Base-by-base conservation (phyloP, 805 yeast genomes). In the Candida koratica region DNA sequence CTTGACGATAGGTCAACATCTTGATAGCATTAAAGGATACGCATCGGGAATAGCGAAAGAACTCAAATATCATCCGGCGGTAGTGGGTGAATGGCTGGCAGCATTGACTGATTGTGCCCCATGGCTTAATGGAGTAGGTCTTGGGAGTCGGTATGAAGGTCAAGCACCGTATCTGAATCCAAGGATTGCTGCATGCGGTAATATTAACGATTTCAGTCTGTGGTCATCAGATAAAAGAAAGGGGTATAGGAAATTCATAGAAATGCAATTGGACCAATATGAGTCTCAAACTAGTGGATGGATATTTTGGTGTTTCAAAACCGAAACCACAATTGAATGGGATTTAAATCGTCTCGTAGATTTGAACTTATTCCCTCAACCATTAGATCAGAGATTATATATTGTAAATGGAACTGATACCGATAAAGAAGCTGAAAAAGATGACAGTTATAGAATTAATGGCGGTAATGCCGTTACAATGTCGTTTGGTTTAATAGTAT, bases 21-120 rank as follows among this genome's bases (percentile, higher is more conserved):
- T 50, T 38, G 41, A 37, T 44, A 58, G 41, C 49, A 72, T 52
- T 34, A 47, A 37, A 43, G 39, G 59, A 52, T 52, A 58, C 53
- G 44, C 61, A 16, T 32, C 57, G 42, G 41, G 63, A 37, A 50
- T 73, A 53, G 13, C 48, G 32, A 23, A 62, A 25, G 69, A 69
- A 34, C 54, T 60, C 25, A 65, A 64, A 17, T 43, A 47, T 16
- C 65, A 61, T 38, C 76, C 76, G 20, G 73, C 77, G 4, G 65
- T 81, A 6, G 74, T 78, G 26, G 89, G 88, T 2, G 88, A 81
- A 55, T 81, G 81, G 77, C 70, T 80, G 20, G 86, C 79, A n/a
- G 87, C 83, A 10, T 62, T 81, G 32, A 80, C 85, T 1, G 88
- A 81, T 52, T 81, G 88, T 55, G 75, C 84, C 4, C 63, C 60